Conservation (phyloP, 176 grass and related monocot species). For the Alopecurus myosuroides region DNA sequence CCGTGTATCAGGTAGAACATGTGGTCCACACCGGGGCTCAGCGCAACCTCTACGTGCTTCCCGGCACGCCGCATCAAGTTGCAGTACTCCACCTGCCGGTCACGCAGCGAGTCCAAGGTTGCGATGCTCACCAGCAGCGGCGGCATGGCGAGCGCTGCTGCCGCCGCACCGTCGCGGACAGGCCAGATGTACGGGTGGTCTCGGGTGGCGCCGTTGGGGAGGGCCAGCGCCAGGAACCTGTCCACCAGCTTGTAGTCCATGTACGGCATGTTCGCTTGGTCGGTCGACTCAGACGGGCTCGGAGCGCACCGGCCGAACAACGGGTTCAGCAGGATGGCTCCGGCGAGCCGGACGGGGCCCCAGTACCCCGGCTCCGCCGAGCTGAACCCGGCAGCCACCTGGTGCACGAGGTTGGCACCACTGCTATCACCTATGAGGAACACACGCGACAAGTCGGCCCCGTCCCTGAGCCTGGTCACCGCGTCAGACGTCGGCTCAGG, state of each 20-base stretch:
- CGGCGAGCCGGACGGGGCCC: background rate
- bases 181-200: conserved; percentile 5
- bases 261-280: background rate
- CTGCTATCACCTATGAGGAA: background rate
- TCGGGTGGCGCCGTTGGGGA: background rate
- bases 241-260: background rate
- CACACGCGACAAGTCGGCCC: background rate
- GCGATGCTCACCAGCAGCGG: background rate
- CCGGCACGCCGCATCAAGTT: background rate
- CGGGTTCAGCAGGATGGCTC: background rate
- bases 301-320: background rate
- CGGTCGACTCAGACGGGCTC: background rate
- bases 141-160: background rate
- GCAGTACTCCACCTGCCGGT: background rate
- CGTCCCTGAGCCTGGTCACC: background rate
- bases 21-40: background rate
- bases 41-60: background rate
- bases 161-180: background rate
- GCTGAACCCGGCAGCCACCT: background rate
- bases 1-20: background rate
- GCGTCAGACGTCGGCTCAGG: background rate
- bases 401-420: background rate
- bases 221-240: background rate
- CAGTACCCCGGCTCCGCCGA: background rate
- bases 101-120: background rate